phyloP scores from a whole-genome alignment of 345 rosid genomes.

The Linum lewisii region DNA sequence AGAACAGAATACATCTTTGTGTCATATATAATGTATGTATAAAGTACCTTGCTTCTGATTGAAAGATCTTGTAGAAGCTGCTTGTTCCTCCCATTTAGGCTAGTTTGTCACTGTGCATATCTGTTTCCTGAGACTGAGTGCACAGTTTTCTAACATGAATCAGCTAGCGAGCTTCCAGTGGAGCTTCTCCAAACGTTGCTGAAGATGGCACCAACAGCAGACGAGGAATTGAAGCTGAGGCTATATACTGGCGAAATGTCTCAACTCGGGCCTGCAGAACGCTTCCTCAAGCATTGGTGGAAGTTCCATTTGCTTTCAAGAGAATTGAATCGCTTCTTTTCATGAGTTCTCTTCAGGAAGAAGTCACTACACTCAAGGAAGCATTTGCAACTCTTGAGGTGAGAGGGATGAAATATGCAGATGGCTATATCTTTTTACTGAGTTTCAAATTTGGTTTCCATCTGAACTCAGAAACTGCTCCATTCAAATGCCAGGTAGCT shows the following conservation, averaged over 20 bases:
- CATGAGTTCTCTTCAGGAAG: constrained; percentile 18
- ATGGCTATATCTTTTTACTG: not conserved
- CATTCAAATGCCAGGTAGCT: constrained; percentile 52
- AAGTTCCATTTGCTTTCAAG: constrained; percentile 23
- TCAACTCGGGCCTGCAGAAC: constrained; percentile 22
- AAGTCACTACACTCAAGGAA: constrained; percentile 16
- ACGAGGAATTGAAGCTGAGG: constrained; percentile 24
- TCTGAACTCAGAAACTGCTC: not conserved
- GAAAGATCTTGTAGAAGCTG: not conserved
- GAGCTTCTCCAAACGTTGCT: constrained; percentile 22
- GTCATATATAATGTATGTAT: too few relatives aligned
- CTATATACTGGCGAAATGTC: constrained; percentile 11
- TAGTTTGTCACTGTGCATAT: too few relatives aligned
- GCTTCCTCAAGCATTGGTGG: constrained; percentile 22
- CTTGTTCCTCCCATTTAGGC: not conserved
- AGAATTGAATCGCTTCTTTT: constrained; percentile 20
- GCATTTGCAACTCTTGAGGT: constrained; percentile 24
- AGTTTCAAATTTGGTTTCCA: not conserved
- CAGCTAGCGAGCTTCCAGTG: constrained; percentile 21
- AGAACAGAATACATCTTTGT: too few relatives aligned
- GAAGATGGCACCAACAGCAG: constrained; percentile 24
- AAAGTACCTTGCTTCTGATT: not conserved
- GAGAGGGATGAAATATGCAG: not conserved
- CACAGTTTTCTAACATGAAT: too few relatives aligned
- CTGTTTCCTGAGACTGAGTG: too few relatives aligned